Evolutionary conservation across 768 basidiomycete genomes (phyloP).

Genomic region (Termitomyces sp.): DNA sequence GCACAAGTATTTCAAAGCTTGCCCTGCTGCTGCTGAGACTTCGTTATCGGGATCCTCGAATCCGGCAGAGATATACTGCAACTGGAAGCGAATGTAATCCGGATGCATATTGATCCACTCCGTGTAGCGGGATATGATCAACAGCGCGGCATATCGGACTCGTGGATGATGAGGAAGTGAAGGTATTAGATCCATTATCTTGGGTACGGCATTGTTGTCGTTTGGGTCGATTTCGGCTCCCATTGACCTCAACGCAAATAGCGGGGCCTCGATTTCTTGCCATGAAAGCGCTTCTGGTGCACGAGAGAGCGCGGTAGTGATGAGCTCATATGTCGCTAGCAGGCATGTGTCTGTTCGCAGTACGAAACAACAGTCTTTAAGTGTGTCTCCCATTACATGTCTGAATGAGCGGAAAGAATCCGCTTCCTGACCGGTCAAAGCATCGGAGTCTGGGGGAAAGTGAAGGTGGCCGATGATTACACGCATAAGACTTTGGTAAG

Average conservation of each 20-base stretch:
- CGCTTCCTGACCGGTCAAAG: constrained; percentile 74
- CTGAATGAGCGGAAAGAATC: constrained; percentile 94
- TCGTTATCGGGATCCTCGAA: constrained; percentile 79
- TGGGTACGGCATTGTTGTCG: constrained; percentile 85
- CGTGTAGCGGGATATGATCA: constrained; percentile 94
- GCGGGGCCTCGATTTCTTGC: constrained; percentile 96
- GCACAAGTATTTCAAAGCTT: constrained; percentile 94
- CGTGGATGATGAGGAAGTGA: constrained; percentile 84
- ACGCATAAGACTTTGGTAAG: constrained; percentile 78
- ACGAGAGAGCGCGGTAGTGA: constrained; percentile 66
- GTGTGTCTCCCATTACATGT: constrained; percentile 97
- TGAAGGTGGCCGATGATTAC: constrained; percentile 88
- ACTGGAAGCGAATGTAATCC: constrained; percentile 74
- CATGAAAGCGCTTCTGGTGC: constrained; percentile 59
- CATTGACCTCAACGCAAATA: constrained; percentile 98
- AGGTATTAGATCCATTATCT: constrained; percentile 93
- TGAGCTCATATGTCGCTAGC: constrained; percentile 71
- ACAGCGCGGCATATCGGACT: constrained; percentile 90
- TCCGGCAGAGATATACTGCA: constrained; percentile 89
- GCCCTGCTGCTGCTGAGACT: constrained; percentile 90
- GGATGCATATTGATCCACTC: constrained; percentile 95
- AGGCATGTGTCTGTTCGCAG: constrained; percentile 85
- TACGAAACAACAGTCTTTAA: constrained; percentile 97
- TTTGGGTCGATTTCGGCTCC: constrained; percentile 84
- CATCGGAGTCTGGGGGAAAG: constrained; percentile 70